Evolutionary conservation across 2,329 filamentous ascomycete species (phyloP), one percentile per base, ranked within the genome.

Genomic region (Ophiobolus disseminans): DNA sequence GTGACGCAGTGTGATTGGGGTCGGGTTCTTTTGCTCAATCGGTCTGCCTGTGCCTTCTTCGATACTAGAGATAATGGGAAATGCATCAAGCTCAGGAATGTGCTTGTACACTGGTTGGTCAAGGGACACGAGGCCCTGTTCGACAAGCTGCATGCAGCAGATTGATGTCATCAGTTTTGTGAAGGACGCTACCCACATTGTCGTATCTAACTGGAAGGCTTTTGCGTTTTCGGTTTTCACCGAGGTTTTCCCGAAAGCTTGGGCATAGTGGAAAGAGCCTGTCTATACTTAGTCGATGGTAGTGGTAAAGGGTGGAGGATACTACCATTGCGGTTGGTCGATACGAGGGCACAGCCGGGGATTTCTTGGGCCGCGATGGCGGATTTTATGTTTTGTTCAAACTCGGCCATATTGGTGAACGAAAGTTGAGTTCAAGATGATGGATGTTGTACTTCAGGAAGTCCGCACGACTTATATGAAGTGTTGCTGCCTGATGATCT

Each of bases 151-250:
- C 53, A 74, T 53, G 3, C 54, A 60, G 30, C 59, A 64, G 25
- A 75, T 63, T 1, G 62, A 60, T 1, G 70, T 71, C 57, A 74
- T 63, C 14, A 74, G 62, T 49, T 75, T 75, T n/a, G 69, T 74
- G 58, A 69, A 73, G 3, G 68, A 72, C 6, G 72, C 70, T 11
- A 73, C 62, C 70, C 70, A 74, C 66, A 74, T 70, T 6, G 68
- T 53, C 6, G 55, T 65, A n/a, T 66, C 36, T 21, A 57, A 48
- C 0, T 76, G 13, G 23, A 65, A 23, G 42, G 61, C 49, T 38
- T 58, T 47, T 41, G 62, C 57, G 30, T 63, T 53, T 19, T 39
- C 56, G 21, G 53, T 38, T 32, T 49, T 57, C 38, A 63, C 38
- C 1, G 69, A 68, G 1, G 63, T 64, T 8, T 44, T 50, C 1